A percentile compares a stretch with the other conserved stretches of the same genome.
These are phyloP conservation scores for Fusarium luffae DNA, from an alignment of 2,329 filamentous ascomycete species.

Conservation along the genomic window DNA sequence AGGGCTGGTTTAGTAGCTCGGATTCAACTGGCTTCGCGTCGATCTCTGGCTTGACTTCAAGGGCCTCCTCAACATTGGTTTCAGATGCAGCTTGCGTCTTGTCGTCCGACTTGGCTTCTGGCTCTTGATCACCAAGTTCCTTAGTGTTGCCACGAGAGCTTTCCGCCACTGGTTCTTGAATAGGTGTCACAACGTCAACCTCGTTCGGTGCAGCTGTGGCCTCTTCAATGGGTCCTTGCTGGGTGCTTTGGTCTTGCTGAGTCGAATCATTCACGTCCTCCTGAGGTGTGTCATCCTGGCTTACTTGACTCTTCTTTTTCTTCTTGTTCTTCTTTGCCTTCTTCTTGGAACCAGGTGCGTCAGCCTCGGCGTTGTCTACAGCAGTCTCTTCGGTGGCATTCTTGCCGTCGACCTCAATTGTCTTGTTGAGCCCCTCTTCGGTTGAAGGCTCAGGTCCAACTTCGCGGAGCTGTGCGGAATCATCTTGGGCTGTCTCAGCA, in stretches of 20 bases:
- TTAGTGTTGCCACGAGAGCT: background rate
- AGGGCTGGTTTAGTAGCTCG: background rate
- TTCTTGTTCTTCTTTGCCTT: conserved; percentile 52
- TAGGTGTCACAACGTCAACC: background rate
- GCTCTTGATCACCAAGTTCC: background rate
- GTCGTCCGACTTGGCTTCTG: background rate
- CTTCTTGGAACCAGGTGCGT: conserved; percentile 39
- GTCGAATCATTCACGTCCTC: conserved; percentile 10
- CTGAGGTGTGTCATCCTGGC: conserved; percentile 12
- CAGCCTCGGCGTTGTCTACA: conserved; percentile 18
- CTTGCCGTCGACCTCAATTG: background rate
- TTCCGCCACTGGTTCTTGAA: background rate
- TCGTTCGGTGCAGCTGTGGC: background rate
- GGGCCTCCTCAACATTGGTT: background rate
- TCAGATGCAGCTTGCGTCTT: background rate
- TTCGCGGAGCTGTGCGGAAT: background rate
- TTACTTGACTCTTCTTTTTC: conserved; percentile 39
- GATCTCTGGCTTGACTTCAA: background rate
- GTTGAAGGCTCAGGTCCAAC: background rate
- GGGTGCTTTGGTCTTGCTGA: background rate
- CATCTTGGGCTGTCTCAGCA: background rate
- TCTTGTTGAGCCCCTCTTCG: conserved; percentile 3
- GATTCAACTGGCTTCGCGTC: background rate
- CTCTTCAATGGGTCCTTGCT: conserved; percentile 4
- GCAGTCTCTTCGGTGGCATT: background rate